Base-by-base conservation (phyloP, 2,329 filamentous ascomycete species). In the Akanthomyces muscarius region DNA sequence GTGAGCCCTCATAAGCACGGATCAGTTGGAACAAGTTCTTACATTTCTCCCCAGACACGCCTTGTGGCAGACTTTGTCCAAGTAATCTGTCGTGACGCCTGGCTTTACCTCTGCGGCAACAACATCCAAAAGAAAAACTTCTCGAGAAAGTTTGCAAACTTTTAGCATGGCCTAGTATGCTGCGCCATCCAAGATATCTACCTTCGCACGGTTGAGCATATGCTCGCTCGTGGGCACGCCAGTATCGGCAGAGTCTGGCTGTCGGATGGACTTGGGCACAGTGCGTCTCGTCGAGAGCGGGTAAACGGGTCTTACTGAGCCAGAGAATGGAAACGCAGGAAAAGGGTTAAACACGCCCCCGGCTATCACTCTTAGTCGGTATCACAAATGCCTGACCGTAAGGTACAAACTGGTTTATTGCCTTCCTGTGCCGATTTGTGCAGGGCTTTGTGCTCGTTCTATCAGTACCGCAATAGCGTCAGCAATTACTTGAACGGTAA, bases 61-160 rank as follows among this genome's bases (percentile, higher is more conserved):
- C 70, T 96, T 91, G 80, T 98, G 95, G 48, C 97, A 93, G 65
- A 98, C 81, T 76, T 96, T 89, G 72, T 99, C 95, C 64, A 99
- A 91, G 70, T 95, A 88, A 73, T 99, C 95, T 5, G 95, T 98
- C 6, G 94, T 97, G 36, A 98, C 89, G 55, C 95, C 95, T n/a
- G 95, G 94, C 72, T 87, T 89, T 50, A 90, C 78, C 56, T 89
- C 94, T 11, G 89, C 86, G 0, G 92, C 95, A 1, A 92, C 91
- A 72, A 96, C 90, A 76, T 99, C 95, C 66, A 30, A 30, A 21
- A 21, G 21, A 21, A 99, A 80, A 13, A 98, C 92, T 78, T 99
- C 94, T 74, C 95, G 84, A n/a, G 90, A 91, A 65, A 97, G 77
- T 53, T 86, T 85, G 77, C 94, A 97, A 55, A 95, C 92, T 75